A percentile compares a stretch with the other conserved stretches of the same genome.
Evolutionary conservation across 352 stramenopile species (phyloP).

Genomic region (Phytophthora ohioensis): DNA sequence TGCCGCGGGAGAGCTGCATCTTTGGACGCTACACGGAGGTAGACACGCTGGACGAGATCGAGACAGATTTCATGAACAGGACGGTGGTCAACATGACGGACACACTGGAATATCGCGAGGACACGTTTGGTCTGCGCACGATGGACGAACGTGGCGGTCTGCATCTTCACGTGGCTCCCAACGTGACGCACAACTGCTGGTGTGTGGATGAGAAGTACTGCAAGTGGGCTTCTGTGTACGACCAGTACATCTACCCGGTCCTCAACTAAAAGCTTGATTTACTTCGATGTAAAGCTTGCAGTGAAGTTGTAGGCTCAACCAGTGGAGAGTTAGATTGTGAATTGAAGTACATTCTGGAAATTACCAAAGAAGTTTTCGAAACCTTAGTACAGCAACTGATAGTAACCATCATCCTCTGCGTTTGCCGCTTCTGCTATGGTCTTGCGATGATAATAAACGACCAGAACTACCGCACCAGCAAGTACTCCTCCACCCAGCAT

Average conservation of each 20-base stretch:
- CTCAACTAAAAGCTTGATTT: slow-evolving; percentile 4
- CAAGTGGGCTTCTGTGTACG: slow-evolving; percentile 29
- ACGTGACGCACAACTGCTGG: slow-evolving; percentile 28
- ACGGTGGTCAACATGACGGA: slow-evolving; percentile 25
- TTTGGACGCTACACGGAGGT: slow-evolving; percentile 18
- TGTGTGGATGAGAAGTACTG: slow-evolving; percentile 29
- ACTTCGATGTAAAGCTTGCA: neutral
- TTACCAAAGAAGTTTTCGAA: neutral
- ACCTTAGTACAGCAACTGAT: slow-evolving; percentile 53
- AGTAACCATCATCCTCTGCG: slow-evolving; percentile 45
- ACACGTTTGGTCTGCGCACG: slow-evolving; percentile 26
- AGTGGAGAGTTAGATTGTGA: too few relatives aligned
- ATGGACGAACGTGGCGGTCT: slow-evolving; percentile 21
- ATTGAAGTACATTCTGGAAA: neutral
- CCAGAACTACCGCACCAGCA: slow-evolving; percentile 45
- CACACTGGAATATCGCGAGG: slow-evolving; percentile 14
- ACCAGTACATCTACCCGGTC: slow-evolving; percentile 26
- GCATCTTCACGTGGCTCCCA: slow-evolving; percentile 18
- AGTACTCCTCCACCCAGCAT: slow-evolving; percentile 46
- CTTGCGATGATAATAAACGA: slow-evolving; percentile 38
- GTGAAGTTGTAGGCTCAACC: neutral
- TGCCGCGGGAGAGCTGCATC: slow-evolving; percentile 8
- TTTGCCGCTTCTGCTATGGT: slow-evolving; percentile 9
- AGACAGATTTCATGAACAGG: slow-evolving; percentile 22
- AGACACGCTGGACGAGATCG: slow-evolving; percentile 22